A percentile compares a stretch with the other conserved stretches of the same genome.
Evolutionary conservation across 148 eudicot genomes (phyloP).

Genomic region (Fallopia convolvulus): DNA sequence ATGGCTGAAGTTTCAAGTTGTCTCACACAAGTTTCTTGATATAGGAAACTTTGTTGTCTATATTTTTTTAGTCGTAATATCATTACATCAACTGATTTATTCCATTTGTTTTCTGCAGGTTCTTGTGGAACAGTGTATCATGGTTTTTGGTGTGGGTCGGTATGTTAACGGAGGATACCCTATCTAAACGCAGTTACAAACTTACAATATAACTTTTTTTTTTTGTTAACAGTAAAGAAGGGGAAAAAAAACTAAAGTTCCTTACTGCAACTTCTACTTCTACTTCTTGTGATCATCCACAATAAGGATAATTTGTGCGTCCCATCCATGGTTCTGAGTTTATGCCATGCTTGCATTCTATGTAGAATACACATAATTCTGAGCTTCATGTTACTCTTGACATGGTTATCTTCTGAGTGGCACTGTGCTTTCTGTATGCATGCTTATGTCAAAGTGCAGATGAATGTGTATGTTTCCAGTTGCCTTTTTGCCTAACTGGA

Average conservation of each 20-base stretch:
- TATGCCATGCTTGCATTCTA: no score
- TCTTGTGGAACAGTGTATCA: conserved; percentile 97
- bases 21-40: not conserved
- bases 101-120: conserved; percentile 43
- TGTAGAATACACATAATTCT: no score
- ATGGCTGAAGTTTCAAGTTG: no score
- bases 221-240: not conserved
- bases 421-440: no score
- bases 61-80: not conserved
- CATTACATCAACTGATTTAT: not conserved
- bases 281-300: not conserved
- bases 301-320: not conserved
- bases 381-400: no score
- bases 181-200: not conserved
- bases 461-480: not conserved
- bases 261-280: not conserved
- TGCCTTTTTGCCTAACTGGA: not conserved
- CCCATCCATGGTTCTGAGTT: not conserved
- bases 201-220: not conserved
- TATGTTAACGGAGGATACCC: conserved; percentile 37
- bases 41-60: not conserved
- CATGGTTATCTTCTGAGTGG: no score
- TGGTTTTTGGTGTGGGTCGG: conserved; percentile 96
- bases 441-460: not conserved
- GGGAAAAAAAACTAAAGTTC: not conserved